Percentiles rank a stretch among this genome's conserved stretches.
Conservation (phyloP, 1,284 basidiomycete species). For the Ustilago sp. region DNA sequence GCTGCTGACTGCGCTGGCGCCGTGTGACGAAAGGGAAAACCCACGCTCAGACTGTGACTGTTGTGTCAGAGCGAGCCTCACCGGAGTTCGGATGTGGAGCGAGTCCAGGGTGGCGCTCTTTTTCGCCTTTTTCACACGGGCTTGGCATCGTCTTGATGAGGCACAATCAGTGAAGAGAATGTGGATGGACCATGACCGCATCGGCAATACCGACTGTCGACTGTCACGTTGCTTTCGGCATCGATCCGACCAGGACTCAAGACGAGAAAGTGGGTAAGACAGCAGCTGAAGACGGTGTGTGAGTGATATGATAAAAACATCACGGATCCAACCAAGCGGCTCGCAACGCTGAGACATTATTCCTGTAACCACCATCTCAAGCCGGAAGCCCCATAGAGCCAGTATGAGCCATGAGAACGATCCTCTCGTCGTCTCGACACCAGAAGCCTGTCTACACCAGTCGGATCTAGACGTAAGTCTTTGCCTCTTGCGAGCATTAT, state of each 20-base stretch:
- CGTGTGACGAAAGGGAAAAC: neutral
- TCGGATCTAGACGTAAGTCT: slow-evolving; percentile 38
- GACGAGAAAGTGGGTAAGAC: neutral
- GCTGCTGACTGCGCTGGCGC: slow-evolving; percentile 1
- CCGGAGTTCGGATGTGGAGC: slow-evolving; percentile 11
- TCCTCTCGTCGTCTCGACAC: slow-evolving; percentile 36
- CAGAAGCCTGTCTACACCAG: slow-evolving; percentile 36
- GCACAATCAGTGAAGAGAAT: too few species aligned
- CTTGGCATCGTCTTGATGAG: neutral
- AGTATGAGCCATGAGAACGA: slow-evolving; percentile 22
- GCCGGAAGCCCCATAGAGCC: neutral
- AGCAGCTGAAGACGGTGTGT: neutral
- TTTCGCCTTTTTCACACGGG: neutral
- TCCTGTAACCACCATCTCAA: neutral
- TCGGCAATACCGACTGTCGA: neutral
- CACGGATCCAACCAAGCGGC: neutral
- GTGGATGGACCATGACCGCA: neutral
- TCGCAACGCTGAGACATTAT: slow-evolving; percentile 1
- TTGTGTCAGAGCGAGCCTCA: neutral
- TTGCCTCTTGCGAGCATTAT: neutral
- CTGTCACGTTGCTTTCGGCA: neutral
- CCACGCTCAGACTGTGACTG: neutral
- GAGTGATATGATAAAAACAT: neutral
- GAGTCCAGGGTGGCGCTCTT: neutral
- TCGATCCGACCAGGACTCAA: neutral